Conservation (phyloP, 768 basidiomycete genomes). For the Trichaptum fuscoviolaceum region DNA sequence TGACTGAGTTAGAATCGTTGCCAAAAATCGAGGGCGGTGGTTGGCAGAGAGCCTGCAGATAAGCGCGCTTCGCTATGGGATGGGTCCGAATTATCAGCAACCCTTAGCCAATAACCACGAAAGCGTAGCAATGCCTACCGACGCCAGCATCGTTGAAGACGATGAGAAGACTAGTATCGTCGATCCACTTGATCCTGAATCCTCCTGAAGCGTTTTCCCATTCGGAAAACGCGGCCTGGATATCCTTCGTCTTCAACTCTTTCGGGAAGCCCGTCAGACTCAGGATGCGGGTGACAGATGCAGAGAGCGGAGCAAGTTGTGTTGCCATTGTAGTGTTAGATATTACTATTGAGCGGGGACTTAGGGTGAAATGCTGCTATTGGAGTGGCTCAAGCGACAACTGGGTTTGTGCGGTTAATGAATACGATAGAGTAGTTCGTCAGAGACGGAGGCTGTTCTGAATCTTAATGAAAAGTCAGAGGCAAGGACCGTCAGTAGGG, state of each 20-base stretch:
- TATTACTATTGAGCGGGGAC: not conserved
- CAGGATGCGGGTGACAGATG: conserved; percentile 94
- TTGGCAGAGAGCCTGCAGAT: conserved; percentile 76
- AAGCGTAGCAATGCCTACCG: conserved; percentile 52
- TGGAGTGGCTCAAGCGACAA: not conserved
- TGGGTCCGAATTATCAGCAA: not conserved
- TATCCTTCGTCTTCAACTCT: conserved; percentile 96
- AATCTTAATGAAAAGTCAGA: not conserved
- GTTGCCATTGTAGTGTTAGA: conserved; percentile 48
- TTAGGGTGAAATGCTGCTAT: not conserved
- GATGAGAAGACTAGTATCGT: conserved; percentile 92
- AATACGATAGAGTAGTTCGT: not conserved
- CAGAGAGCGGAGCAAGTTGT: conserved; percentile 78
- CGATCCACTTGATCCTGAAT: conserved; percentile 98
- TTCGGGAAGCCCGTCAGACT: conserved; percentile 88
- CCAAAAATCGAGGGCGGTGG: conserved; percentile 69
- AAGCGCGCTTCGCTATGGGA: conserved; percentile 85
- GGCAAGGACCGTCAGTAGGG: not conserved
- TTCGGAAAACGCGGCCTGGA: conserved; percentile 84
- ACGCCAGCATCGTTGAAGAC: conserved; percentile 88
- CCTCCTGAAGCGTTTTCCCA: conserved; percentile 86
- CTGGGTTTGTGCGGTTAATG: not conserved
- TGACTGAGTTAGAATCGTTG: conserved; percentile 49
- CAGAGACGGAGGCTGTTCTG: not conserved
- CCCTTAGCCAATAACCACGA: not conserved